phyloP scores from a whole-genome alignment of 352 stramenopile species.

The Phytopythium litorale region DNA sequence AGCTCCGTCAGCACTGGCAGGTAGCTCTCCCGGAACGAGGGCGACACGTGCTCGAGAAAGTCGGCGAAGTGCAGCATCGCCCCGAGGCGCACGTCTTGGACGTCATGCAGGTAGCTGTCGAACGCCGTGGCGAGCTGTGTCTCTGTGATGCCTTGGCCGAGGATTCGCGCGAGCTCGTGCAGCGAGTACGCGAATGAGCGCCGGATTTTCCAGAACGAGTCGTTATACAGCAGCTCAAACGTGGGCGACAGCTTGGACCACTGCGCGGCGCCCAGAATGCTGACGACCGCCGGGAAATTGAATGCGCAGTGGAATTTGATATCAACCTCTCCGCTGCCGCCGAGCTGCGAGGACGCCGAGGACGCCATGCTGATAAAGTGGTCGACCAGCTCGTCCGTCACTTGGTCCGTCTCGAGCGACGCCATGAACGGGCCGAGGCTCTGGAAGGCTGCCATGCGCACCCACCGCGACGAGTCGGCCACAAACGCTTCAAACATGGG shows the following conservation, averaged over 20 bases:
- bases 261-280: conserved; percentile 59
- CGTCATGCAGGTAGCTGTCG: conserved; percentile 79
- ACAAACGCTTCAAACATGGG: conserved; percentile 89
- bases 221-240: conserved; percentile 77
- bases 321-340: conserved; percentile 76
- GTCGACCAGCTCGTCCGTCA: conserved; percentile 73
- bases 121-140: conserved; percentile 77
- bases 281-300: conserved; percentile 88
- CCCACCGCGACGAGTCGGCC: conserved; percentile 89
- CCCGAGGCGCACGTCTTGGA: conserved; percentile 78
- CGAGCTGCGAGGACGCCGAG: conserved; percentile 45
- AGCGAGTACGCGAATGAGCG: conserved; percentile 92
- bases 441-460: conserved; percentile 94
- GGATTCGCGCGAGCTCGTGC: conserved; percentile 82
- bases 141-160: conserved; percentile 80
- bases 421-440: conserved; percentile 73
- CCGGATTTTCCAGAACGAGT: conserved; percentile 88
- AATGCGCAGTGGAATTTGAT: conserved; percentile 92
- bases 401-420: conserved; percentile 80
- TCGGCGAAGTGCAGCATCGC: conserved; percentile 84
- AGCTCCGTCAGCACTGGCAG: conserved; percentile 72
- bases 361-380: conserved; percentile 87
- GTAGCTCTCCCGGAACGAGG: conserved; percentile 73
- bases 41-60: conserved; percentile 74
- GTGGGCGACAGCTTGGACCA: conserved; percentile 78